These are phyloP conservation scores for Cadophora sp. DNA, from an alignment of 2,329 filamentous ascomycete genomes.

Conservation along the genomic window DNA sequence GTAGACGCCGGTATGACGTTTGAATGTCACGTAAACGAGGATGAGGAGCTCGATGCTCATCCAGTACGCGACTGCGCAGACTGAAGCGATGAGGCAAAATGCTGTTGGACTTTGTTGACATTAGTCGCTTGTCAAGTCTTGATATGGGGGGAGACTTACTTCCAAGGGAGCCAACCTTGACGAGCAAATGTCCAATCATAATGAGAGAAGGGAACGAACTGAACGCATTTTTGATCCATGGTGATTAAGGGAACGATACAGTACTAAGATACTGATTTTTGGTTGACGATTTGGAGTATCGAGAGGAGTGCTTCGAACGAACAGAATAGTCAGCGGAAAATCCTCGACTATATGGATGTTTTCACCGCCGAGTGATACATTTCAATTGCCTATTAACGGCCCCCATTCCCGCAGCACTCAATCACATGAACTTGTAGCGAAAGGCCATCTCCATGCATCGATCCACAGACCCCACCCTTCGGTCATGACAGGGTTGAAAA, in stretches of 20 bases:
- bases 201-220: background rate
- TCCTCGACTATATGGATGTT: background rate
- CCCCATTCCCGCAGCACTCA: slow-evolving; percentile 8
- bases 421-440: background rate
- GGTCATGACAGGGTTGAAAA: background rate
- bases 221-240: slow-evolving; percentile 9
- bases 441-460: background rate
- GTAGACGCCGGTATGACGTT: slow-evolving; percentile 7
- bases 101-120: slow-evolving; percentile 1
- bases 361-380: background rate
- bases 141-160: background rate
- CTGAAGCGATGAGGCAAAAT: slow-evolving; percentile 9
- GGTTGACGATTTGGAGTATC: background rate
- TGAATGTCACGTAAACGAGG: slow-evolving; percentile 11
- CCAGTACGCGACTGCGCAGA: slow-evolving; percentile 10
- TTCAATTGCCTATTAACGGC: slow-evolving; percentile 5
- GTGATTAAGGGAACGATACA: background rate
- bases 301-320: background rate
- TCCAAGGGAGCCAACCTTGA: slow-evolving; percentile 9
- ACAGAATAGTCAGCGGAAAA: slow-evolving; percentile 1
- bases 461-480: background rate
- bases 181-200: slow-evolving; percentile 16
- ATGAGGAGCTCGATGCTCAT: slow-evolving; percentile 5
- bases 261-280: slow-evolving; percentile 5
- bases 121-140: background rate